phyloP scores from a whole-genome alignment of 257 asterid species.

The Echites panduratus region DNA sequence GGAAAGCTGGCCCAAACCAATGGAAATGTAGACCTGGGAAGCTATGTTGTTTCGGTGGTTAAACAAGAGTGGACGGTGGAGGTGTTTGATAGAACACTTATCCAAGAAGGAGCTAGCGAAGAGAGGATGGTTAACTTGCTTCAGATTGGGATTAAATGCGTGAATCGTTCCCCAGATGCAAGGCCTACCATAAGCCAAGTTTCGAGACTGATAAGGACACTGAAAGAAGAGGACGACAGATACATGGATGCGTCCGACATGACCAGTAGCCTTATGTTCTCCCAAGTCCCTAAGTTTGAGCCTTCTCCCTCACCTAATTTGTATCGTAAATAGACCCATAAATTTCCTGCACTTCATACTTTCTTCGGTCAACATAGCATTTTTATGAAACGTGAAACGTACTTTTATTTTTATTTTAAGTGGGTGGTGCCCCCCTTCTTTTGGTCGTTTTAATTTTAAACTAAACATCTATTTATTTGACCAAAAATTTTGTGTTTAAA shows the following conservation, averaged over 20 bases:
- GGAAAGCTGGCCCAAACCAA: conserved; percentile 42
- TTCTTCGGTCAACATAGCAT: too few relatives aligned
- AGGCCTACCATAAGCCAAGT: conserved; percentile 56
- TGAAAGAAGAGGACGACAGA: conserved; percentile 62
- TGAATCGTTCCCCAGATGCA: conserved; percentile 26
- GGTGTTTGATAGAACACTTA: conserved; percentile 57
- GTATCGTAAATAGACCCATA: too few relatives aligned
- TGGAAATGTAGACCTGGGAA: conserved; percentile 50
- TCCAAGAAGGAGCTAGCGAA: conserved; percentile 58
- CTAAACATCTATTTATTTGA: too few relatives aligned
- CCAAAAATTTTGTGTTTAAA: too few relatives aligned
- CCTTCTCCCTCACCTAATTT: too few relatives aligned
- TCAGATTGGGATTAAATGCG: conserved; percentile 58
- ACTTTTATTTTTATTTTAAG: too few relatives aligned
- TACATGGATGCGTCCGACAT: conserved; percentile 49
- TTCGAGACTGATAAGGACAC: conserved; percentile 34
- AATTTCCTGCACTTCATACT: too few relatives aligned
- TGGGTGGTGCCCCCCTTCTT: too few relatives aligned
- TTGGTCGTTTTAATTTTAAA: too few relatives aligned
- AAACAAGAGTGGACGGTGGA: conserved; percentile 82
- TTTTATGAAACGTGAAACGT: too few relatives aligned
- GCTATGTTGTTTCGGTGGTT: conserved; percentile 66
- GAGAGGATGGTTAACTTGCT: conserved; percentile 62
- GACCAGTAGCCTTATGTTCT: conserved; percentile 12
- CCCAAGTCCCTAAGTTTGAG: not conserved